phyloP scores from a whole-genome alignment of 805 yeast species.

The Cyberlindnera euphorbiae region DNA sequence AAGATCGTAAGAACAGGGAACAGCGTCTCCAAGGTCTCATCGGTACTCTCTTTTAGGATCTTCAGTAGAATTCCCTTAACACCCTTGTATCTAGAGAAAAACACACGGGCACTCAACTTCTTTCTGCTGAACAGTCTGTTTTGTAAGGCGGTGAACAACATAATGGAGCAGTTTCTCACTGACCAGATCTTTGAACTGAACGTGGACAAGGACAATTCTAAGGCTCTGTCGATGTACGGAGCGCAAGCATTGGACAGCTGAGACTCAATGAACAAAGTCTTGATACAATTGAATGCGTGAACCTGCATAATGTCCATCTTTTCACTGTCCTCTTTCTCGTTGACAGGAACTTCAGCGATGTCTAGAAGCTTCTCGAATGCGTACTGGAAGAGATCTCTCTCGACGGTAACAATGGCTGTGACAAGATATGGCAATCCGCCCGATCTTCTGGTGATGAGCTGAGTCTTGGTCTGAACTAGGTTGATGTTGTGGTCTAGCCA shows the following conservation, averaged over 20 bases:
- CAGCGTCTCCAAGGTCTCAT: slow-evolving; percentile 48
- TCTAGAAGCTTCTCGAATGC: slow-evolving; percentile 49
- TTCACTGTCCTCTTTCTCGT: slow-evolving; percentile 40
- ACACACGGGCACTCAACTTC: slow-evolving; percentile 52
- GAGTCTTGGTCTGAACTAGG: slow-evolving; percentile 50
- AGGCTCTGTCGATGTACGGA: slow-evolving; percentile 48
- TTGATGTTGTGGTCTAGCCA: slow-evolving; percentile 62
- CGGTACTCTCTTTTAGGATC: slow-evolving; percentile 33
- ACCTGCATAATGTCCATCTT: slow-evolving; percentile 84
- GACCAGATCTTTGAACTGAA: slow-evolving; percentile 78
- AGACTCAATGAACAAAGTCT: slow-evolving; percentile 68
- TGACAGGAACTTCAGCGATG: slow-evolving; percentile 51
- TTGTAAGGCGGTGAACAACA: slow-evolving; percentile 85
- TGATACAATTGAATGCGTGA: slow-evolving; percentile 85
- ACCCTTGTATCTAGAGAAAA: slow-evolving; percentile 61
- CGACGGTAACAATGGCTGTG: slow-evolving; percentile 58
- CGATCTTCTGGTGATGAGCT: slow-evolving; percentile 79
- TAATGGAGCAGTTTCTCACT: slow-evolving; percentile 84
- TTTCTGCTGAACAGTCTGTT: slow-evolving; percentile 72
- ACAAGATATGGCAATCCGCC: slow-evolving; percentile 86
- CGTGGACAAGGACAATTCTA: slow-evolving; percentile 54
- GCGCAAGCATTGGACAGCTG: slow-evolving; percentile 50
- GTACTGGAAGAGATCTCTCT: slow-evolving; percentile 36
- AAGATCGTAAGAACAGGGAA: slow-evolving; percentile 75
- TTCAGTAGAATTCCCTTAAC: slow-evolving; percentile 45